phyloP scores from a whole-genome alignment of 257 asterid species.

The Nemophila menziesii region DNA sequence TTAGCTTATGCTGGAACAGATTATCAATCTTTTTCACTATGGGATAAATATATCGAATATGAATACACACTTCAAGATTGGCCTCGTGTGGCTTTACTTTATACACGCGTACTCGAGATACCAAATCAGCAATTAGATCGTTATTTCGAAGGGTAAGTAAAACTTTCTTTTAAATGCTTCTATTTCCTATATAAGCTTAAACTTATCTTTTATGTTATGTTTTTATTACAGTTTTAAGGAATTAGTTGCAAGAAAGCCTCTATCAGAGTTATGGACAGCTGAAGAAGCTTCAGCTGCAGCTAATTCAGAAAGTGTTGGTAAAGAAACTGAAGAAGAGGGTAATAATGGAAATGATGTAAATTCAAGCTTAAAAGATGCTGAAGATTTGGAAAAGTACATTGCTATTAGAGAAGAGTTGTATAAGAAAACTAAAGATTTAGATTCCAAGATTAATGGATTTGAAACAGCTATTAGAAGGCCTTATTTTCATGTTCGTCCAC shows the following conservation, averaged over 20 bases:
- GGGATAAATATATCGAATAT: constrained; percentile 93
- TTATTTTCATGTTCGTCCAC: constrained; percentile 92
- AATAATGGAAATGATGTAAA: constrained; percentile 39
- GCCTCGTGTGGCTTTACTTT: constrained; percentile 71
- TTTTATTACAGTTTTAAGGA: constrained; percentile 76
- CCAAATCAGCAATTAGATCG: constrained; percentile 95
- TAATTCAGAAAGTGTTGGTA: constrained; percentile 35
- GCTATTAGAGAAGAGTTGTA: constrained; percentile 77
- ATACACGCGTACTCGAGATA: constrained; percentile 66
- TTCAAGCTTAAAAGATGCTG: constrained; percentile 85
- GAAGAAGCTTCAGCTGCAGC: constrained; percentile 56
- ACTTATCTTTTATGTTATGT: too few relatives aligned
- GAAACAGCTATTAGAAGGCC: constrained; percentile 97
- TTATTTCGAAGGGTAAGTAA: constrained; percentile 67
- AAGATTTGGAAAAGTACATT: constrained; percentile 93
- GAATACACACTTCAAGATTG: constrained; percentile 81
- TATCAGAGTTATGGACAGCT: constrained; percentile 63
- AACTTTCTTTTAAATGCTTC: neutral
- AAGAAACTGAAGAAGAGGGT: constrained; percentile 60
- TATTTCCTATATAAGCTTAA: neutral
- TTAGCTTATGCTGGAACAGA: constrained; percentile 88
- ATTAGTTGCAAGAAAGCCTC: constrained; percentile 83
- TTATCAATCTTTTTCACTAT: constrained; percentile 74
- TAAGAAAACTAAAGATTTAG: constrained; percentile 82
- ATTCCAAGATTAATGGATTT: constrained; percentile 80